Percentiles rank a stretch among this genome's conserved stretches.
These are phyloP conservation scores for Fusarium chlamydosporum DNA, from an alignment of 2,329 filamentous ascomycete species.

Conservation along the genomic window DNA sequence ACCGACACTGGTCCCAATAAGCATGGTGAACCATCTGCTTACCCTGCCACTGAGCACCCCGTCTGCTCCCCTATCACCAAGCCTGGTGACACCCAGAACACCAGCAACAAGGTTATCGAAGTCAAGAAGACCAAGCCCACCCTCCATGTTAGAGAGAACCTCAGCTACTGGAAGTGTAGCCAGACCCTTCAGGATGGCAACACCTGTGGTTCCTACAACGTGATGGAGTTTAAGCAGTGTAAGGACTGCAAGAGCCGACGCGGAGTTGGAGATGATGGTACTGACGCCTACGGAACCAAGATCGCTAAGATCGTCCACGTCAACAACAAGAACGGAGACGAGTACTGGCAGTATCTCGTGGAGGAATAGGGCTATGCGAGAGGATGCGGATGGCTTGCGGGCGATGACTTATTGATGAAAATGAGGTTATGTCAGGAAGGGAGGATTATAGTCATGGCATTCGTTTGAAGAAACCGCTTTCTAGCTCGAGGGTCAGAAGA, in stretches of 20 bases:
- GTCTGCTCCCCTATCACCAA: background rate
- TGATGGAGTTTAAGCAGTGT: slow-evolving; percentile 30
- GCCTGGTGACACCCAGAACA: background rate
- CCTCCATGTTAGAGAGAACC: slow-evolving; percentile 26
- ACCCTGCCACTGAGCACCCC: background rate
- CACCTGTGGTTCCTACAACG: slow-evolving; percentile 26
- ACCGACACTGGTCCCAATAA: background rate
- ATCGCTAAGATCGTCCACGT: slow-evolving; percentile 32
- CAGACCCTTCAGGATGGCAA: slow-evolving; percentile 27
- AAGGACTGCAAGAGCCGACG: slow-evolving; percentile 34
- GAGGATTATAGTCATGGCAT: background rate
- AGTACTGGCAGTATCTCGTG: slow-evolving; percentile 24
- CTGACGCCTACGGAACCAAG: slow-evolving; percentile 31
- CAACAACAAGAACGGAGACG: slow-evolving; percentile 28
- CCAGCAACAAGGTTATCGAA: slow-evolving; percentile 12
- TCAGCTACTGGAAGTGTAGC: slow-evolving; percentile 36
- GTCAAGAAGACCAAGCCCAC: slow-evolving; percentile 25
- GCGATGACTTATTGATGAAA: background rate
- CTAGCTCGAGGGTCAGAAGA: background rate
- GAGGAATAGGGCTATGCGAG: background rate
- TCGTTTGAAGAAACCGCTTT: slow-evolving; percentile 3
- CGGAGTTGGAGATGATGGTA: slow-evolving; percentile 32
- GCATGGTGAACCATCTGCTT: background rate
- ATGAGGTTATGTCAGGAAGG: background rate
- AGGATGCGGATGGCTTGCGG: background rate